These are phyloP conservation scores for Coemansia sp. DNA, from an alignment of 192 early-diverging fungal genomes.

Conservation along the genomic window DNA sequence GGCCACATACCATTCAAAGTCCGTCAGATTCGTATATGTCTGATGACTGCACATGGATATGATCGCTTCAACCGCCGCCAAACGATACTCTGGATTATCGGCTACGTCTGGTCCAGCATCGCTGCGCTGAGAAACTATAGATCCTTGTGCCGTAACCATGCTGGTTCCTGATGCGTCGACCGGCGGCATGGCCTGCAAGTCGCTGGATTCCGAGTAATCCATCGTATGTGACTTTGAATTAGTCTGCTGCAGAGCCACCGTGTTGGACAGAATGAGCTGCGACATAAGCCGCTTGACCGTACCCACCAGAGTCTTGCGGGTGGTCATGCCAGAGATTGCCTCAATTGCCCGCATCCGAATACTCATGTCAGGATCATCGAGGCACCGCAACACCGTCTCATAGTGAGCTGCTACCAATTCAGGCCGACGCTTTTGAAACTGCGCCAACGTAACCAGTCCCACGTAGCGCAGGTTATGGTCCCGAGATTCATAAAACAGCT, in stretches of 20 bases:
- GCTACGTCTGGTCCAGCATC: conserved; percentile 17
- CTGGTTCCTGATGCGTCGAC: conserved; percentile 23
- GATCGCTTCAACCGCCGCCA: conserved; percentile 78
- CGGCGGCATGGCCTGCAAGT: conserved; percentile 3
- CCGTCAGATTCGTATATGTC: conserved; percentile 77
- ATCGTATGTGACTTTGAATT: neutral
- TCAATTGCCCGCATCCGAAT: conserved; percentile 89
- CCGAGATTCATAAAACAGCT: conserved; percentile 74
- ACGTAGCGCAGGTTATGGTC: conserved; percentile 92
- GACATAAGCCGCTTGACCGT: conserved; percentile 81
- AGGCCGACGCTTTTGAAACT: conserved; percentile 81
- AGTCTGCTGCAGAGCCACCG: conserved; percentile 30
- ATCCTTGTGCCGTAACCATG: conserved; percentile 30
- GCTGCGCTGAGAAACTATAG: conserved; percentile 13
- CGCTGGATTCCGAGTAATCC: neutral
- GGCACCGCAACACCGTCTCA: conserved; percentile 79
- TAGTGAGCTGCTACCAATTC: conserved; percentile 77
- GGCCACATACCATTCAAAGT: conserved; percentile 96
- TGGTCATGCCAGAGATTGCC: conserved; percentile 79
- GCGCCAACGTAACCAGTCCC: conserved; percentile 80
- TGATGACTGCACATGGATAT: conserved; percentile 78
- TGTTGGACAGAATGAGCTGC: conserved; percentile 65
- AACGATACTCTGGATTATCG: conserved; percentile 66
- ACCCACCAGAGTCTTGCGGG: conserved; percentile 71
- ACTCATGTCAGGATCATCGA: conserved; percentile 88